Evolutionary conservation across 768 basidiomycete species (phyloP).

Genomic region (Boletus subcaerulescens): DNA sequence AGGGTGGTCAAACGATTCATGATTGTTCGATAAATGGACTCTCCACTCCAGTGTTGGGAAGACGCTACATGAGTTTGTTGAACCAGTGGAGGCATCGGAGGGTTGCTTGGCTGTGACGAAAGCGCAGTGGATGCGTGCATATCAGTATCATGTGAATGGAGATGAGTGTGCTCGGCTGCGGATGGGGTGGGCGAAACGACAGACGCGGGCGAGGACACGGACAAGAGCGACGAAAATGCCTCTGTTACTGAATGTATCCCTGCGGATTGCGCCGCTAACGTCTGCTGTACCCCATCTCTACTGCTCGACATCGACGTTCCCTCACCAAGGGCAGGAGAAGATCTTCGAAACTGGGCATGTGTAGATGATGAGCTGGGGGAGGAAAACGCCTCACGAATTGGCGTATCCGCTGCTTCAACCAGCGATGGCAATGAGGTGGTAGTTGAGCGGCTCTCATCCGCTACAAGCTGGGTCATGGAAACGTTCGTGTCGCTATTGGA

Average conservation of each 20-base stretch:
- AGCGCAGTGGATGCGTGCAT: not conserved
- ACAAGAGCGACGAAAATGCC: slow-evolving; percentile 21
- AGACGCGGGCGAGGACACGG: slow-evolving; percentile 4
- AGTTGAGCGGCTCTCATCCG: not conserved
- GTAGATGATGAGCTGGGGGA: not conserved
- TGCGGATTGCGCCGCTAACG: not conserved
- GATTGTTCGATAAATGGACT: slow-evolving; percentile 95
- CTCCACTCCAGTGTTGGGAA: slow-evolving; percentile 45
- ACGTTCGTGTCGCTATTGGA: slow-evolving; percentile 4
- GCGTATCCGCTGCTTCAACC: not conserved
- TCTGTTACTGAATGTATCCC: slow-evolving; percentile 16
- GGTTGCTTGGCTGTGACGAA: slow-evolving; percentile 9
- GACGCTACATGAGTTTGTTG: slow-evolving; percentile 8
- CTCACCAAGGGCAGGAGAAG: not conserved
- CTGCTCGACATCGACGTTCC: not conserved
- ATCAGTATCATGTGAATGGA: slow-evolving; percentile 6
- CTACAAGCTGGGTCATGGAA: not conserved
- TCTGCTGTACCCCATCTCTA: not conserved
- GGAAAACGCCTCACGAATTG: not conserved
- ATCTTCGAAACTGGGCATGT: not conserved
- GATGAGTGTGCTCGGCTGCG: not conserved
- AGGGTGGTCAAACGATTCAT: slow-evolving; percentile 87
- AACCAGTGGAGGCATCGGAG: not conserved
- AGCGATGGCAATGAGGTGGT: not conserved
- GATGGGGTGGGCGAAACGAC: not conserved